phyloP scores from a whole-genome alignment of 139 green algal species.

The Astrephomene gubernaculifera region DNA sequence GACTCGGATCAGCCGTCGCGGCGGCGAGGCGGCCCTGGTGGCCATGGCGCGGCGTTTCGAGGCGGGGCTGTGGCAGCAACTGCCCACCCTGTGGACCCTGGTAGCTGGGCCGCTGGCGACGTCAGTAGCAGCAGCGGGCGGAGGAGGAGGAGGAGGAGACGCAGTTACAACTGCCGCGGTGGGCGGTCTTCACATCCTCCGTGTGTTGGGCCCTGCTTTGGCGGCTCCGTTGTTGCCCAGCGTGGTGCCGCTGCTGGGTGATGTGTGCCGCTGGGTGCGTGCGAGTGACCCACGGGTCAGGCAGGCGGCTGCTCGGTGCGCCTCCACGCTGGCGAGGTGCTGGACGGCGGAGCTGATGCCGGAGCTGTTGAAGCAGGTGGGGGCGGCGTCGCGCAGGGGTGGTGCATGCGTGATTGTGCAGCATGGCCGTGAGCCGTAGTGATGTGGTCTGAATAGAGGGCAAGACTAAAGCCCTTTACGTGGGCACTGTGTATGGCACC shows the following conservation, averaged over 20 bases:
- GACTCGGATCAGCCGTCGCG: slow-evolving; percentile 57
- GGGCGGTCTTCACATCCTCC: slow-evolving; percentile 74
- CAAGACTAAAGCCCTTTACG: too few species aligned
- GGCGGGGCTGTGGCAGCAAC: slow-evolving; percentile 55
- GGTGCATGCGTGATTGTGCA: too few species aligned
- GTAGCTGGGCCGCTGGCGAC: slow-evolving; percentile 62
- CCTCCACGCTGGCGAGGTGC: slow-evolving; percentile 49
- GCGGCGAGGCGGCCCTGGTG: slow-evolving; percentile 77
- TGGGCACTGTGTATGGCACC: too few species aligned
- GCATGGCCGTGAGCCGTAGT: too few species aligned
- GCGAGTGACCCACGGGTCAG: slow-evolving; percentile 58
- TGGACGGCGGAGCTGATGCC: slow-evolving; percentile 67
- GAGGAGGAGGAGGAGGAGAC: not conserved
- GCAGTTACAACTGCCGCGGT: not conserved
- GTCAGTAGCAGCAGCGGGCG: slow-evolving; percentile 28
- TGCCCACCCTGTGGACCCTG: slow-evolving; percentile 79
- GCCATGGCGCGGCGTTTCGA: slow-evolving; percentile 65
- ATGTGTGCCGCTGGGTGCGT: slow-evolving; percentile 49
- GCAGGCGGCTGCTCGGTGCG: slow-evolving; percentile 51
- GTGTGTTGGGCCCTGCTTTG: slow-evolving; percentile 71
- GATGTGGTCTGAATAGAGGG: too few species aligned
- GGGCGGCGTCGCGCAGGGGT: slow-evolving; percentile 45
- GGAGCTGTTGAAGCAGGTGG: slow-evolving; percentile 60
- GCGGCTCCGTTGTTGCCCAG: slow-evolving; percentile 55
- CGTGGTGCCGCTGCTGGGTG: slow-evolving; percentile 69